Conservation (phyloP, 2,329 filamentous ascomycete genomes). For the Thielaviopsis punctulata region DNA sequence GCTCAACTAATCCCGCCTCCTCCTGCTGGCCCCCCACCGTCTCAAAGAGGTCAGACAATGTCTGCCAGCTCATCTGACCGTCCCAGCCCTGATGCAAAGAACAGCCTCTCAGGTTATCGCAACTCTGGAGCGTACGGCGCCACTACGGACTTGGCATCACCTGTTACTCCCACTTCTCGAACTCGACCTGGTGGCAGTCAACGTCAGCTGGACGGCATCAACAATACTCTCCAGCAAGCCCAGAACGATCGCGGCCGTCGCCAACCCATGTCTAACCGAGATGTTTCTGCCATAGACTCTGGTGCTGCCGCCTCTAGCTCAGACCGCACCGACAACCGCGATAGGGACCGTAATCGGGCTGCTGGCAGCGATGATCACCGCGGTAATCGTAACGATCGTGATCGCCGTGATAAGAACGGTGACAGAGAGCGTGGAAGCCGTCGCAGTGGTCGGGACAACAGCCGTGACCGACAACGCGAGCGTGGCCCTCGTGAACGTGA, state of each 20-base stretch:
- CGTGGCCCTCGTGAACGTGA: conserved; percentile 19
- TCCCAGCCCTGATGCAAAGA: not conserved
- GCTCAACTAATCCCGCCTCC: not conserved
- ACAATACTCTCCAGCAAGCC: conserved; percentile 37
- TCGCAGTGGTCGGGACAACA: conserved; percentile 27
- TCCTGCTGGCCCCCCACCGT: not conserved
- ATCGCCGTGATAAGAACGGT: conserved; percentile 24
- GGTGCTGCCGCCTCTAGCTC: not conserved
- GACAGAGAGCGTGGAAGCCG: conserved; percentile 22
- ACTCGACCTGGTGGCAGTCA: conserved; percentile 14
- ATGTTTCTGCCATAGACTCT: conserved; percentile 5
- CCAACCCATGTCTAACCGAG: not conserved
- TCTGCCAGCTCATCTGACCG: not conserved
- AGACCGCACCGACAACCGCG: conserved; percentile 17
- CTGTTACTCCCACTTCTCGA: not conserved
- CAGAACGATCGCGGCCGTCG: conserved; percentile 17
- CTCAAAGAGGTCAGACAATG: not conserved
- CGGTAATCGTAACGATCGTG: conserved; percentile 26
- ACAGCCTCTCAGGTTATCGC: not conserved
- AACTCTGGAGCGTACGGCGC: conserved; percentile 1
- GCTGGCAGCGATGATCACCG: conserved; percentile 23
- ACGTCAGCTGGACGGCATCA: conserved; percentile 42
- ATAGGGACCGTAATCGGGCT: conserved; percentile 18
- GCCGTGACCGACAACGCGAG: conserved; percentile 30
- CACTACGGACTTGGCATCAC: not conserved